A percentile compares a stretch with the other conserved stretches of the same genome.
Evolutionary conservation across 768 basidiomycete genomes (phyloP).

Genomic region (Phaffia tasmanica): DNA sequence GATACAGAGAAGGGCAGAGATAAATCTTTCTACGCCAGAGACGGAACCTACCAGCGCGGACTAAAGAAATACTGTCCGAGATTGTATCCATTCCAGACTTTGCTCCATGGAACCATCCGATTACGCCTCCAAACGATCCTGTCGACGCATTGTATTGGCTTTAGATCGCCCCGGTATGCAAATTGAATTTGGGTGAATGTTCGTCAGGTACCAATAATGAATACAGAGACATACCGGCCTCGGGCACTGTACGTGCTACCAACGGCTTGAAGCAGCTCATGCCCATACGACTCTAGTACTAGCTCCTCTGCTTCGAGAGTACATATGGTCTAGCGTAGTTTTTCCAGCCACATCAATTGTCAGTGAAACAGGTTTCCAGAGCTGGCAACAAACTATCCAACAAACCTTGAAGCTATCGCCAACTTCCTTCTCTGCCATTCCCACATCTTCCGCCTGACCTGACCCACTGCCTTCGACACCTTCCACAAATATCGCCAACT

Average conservation of each 20-base stretch:
- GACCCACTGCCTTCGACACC: conserved; percentile 23
- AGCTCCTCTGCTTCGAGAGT: conserved; percentile 37
- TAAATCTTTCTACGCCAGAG: too few relatives aligned
- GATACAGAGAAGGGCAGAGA: too few relatives aligned
- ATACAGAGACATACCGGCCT: conserved; percentile 27
- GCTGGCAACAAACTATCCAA: neutral
- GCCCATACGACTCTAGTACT: conserved; percentile 38
- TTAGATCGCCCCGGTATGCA: neutral
- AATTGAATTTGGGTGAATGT: neutral
- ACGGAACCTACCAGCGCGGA: conserved; percentile 30
- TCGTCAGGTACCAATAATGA: neutral
- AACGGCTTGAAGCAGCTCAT: conserved; percentile 37
- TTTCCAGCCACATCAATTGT: neutral
- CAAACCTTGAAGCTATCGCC: conserved; percentile 36
- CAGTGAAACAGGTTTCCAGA: too few relatives aligned
- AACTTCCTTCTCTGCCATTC: conserved; percentile 33
- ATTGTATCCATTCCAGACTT: conserved; percentile 27
- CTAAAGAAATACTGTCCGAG: conserved; percentile 33
- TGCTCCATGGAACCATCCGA: conserved; percentile 38
- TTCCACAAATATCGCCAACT: conserved; percentile 37
- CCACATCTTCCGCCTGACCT: conserved; percentile 18
- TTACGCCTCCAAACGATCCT: conserved; percentile 17
- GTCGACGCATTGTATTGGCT: conserved; percentile 14
- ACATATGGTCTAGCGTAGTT: conserved; percentile 31
- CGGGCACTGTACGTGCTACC: conserved; percentile 37